phyloP scores from a whole-genome alignment of 169 alveolate genomes.

The Plasmodium coatneyi region DNA sequence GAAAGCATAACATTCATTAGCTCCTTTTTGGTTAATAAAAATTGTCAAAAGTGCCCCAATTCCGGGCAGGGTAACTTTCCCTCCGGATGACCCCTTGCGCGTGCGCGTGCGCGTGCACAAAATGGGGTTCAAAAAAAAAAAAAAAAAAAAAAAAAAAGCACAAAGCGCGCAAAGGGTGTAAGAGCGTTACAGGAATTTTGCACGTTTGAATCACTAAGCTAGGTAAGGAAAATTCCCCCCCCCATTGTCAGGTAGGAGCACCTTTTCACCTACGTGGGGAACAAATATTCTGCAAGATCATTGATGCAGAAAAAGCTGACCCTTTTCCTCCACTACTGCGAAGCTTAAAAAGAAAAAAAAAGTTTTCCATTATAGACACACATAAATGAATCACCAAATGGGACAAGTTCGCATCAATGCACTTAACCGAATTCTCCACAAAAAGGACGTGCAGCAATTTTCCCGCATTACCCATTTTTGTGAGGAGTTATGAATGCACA shows the following conservation, averaged over 20 bases:
- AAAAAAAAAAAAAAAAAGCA: not conserved
- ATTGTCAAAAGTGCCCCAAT: not conserved
- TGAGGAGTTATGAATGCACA: not conserved
- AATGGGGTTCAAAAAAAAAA: not conserved
- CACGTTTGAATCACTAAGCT: not conserved
- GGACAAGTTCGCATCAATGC: not conserved
- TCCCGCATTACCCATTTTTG: not conserved
- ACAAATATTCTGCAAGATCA: not conserved
- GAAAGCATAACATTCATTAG: no score
- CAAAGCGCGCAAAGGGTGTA: not conserved
- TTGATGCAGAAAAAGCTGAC: not conserved
- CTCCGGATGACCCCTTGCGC: not conserved
- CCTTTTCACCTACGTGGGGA: not conserved
- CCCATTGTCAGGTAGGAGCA: not conserved
- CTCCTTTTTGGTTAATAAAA: not conserved
- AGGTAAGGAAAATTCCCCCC: not conserved
- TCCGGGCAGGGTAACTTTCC: not conserved
- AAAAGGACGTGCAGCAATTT: not conserved
- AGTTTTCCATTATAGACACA: not conserved
- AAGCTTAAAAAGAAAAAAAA: not conserved
- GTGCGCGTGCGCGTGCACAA: not conserved
- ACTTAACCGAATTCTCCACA: not conserved
- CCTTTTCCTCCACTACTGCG: not conserved
- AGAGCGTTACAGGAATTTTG: not conserved
- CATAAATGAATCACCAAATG: not conserved